Percentiles rank a stretch among this genome's conserved stretches.
Evolutionary conservation across 23 red algal species (phyloP).

Genomic region (Gracilariopsis chorda): DNA sequence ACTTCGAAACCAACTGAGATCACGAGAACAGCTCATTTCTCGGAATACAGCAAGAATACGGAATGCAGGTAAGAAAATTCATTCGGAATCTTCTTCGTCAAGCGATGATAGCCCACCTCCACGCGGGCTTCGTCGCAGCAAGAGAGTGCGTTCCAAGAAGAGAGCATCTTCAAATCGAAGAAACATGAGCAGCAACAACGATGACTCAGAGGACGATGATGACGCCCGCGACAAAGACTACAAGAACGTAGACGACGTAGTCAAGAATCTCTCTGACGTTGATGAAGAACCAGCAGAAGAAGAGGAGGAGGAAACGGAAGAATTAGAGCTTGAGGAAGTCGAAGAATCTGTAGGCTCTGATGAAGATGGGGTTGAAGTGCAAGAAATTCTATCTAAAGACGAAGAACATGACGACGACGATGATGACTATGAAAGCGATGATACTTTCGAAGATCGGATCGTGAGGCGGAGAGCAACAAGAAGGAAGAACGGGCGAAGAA

Average conservation of each 20-base stretch:
- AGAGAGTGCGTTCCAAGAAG: background rate
- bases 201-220: background rate
- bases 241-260: background rate
- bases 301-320: constrained; percentile 10
- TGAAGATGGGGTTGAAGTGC: constrained; percentile 9
- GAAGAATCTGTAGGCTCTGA: background rate
- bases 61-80: background rate
- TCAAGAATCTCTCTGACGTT: background rate
- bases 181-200: background rate
- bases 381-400: background rate
- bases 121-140: background rate
- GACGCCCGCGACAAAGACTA: background rate
- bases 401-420: constrained; percentile 23
- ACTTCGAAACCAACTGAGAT: background rate
- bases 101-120: background rate
- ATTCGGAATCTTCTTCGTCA: background rate
- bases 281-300: background rate
- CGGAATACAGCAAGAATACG: background rate
- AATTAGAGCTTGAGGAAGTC: constrained; percentile 3
- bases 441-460: background rate
- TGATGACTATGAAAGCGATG: background rate
- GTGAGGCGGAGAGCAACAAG: background rate
- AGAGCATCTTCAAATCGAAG: background rate
- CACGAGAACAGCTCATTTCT: background rate
- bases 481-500: constrained; percentile 10